Evolutionary conservation across 805 yeast genomes (phyloP).

Genomic region (Yarrowia bubula): DNA sequence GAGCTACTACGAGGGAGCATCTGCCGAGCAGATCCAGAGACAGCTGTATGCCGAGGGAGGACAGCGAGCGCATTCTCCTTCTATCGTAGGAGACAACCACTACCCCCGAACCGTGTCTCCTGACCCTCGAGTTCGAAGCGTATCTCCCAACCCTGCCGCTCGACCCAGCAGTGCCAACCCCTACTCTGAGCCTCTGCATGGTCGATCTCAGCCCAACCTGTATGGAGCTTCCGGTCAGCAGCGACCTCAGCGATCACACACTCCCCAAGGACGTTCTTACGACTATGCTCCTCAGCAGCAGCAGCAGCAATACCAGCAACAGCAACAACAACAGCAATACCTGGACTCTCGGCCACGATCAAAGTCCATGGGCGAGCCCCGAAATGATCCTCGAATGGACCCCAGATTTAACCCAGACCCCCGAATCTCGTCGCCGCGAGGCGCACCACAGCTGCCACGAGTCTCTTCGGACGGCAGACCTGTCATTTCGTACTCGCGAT

Average conservation of each 20-base stretch:
- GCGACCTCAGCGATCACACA: conserved; percentile 21
- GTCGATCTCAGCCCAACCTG: conserved; percentile 21
- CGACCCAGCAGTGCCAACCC: conserved; percentile 16
- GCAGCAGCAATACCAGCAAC: conserved; percentile 28
- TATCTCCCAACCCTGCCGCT: conserved; percentile 21
- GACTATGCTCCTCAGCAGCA: conserved; percentile 27
- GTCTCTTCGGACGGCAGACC: conserved; percentile 53
- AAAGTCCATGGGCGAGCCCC: conserved; percentile 31
- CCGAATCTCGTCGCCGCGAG: conserved; percentile 28
- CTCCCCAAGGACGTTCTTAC: conserved; percentile 23
- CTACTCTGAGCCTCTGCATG: conserved; percentile 11
- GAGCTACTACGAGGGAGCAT: conserved; percentile 25
- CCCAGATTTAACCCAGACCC: conserved; percentile 25
- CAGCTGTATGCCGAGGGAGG: conserved; percentile 10
- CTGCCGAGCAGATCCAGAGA: conserved; percentile 20
- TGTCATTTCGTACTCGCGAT: conserved; percentile 52
- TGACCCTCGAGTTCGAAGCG: conserved; percentile 1
- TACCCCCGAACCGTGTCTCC: conserved; percentile 23
- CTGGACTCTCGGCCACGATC: conserved; percentile 31
- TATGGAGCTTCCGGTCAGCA: conserved; percentile 1
- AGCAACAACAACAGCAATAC: conserved; percentile 28
- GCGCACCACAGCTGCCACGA: conserved; percentile 43
- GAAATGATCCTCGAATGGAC: conserved; percentile 27
- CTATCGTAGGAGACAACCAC: conserved; percentile 25
- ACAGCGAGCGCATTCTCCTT: conserved; percentile 2